Evolutionary conservation across 768 basidiomycete genomes (phyloP), one percentile per base, ranked within the genome.

Genomic region (Neoboletus brunneissimus): DNA sequence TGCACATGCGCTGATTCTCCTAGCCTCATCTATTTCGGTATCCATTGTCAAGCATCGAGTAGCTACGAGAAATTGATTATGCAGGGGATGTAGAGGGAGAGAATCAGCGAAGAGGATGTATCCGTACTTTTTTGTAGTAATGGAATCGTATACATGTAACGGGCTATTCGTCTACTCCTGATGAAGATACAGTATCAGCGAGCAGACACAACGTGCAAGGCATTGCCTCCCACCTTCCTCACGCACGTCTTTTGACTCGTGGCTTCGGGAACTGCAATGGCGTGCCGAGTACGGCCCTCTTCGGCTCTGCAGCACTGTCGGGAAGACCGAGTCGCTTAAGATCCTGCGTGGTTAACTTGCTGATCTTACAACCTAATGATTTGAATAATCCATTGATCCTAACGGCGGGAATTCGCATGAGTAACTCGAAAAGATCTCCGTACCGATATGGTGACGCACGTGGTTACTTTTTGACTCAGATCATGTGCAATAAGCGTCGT

Each of bases 231-330:
- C 1, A 27, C 53, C 45, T n/a, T n/a, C 34, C 13, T 64, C 58
- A 71, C 2, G 22, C 15, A 12, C 73, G 70, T 51, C 75, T 72
- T 60, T 66, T 76, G 27, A 60, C 53, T 23, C 74, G 67, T 22
- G 81, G 78, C 66, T 89, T 90, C 0, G 94, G 94, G 73, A 97
- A 97, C 58, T 81, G 77, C 1, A 96, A 78, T 3, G 95, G 95
- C 0, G 84, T 81, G 42, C 74, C 82, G 53, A 98, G 77, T 1
- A 88, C 75, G 0, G 94, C 94, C 51, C 86, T 80, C 66, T 88
- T 89, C 41, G 79, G 79, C 37, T 81, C 81, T 9, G 79, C 85
- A 3, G 81, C 83, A 32, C 77, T 79, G 45, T 86, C 79, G 0
- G 87, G 79, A 20, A 94, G 73, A 11, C 91, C 89, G 37, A 89